Base-by-base conservation (phyloP, 768 basidiomycete species). In the Suillus sp. region DNA sequence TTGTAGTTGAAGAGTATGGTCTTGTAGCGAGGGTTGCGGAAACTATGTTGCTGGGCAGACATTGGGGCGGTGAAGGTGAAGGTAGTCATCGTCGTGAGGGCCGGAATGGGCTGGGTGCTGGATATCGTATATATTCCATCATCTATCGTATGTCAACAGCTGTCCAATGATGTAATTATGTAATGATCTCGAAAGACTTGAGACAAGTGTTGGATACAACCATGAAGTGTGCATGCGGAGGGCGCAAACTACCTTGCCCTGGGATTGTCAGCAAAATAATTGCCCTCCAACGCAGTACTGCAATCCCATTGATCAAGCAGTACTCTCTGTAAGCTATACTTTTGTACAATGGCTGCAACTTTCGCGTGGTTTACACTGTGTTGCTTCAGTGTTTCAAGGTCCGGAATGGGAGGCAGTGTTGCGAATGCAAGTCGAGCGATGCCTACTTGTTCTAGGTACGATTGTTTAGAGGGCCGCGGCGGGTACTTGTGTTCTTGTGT, bases 201-300 rank as follows among this genome's bases (percentile, higher is more conserved):
- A 11, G 50, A 51, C 9, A 8, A 30, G 25, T 13, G 42, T 22
- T 27, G 6, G 4, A 35, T 60, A 14, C 9, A 34, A 5, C 32
- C 22, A 55, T 25, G 22, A 55, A 20, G 50, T 53, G 32, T 18
- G 37, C 16, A 4, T 7, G 38, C 2, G n/a, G 43, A 25, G 63
- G 30, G 25, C 50, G 9, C 27, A 2, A 53, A 27, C 47, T 64
- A 60, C 14, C 16, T 30, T 51, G 65, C 60, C 27, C 75, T 78
- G 0, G 90, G 90, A 72, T 87, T 77, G 66, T 92, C 90, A 11
- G 75, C 72, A 68, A 91, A 92, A 72, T 86, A 89, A 68, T 89
- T 90, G 18, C 88, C 89, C 37, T 73, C 76, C 45, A 91, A 75
- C 1, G 84, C 79, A 53, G 73, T 72, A n/a, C 74, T 69, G 62